Conservation (phyloP, 441 rosid genomes). For the Capsella rubella region DNA sequence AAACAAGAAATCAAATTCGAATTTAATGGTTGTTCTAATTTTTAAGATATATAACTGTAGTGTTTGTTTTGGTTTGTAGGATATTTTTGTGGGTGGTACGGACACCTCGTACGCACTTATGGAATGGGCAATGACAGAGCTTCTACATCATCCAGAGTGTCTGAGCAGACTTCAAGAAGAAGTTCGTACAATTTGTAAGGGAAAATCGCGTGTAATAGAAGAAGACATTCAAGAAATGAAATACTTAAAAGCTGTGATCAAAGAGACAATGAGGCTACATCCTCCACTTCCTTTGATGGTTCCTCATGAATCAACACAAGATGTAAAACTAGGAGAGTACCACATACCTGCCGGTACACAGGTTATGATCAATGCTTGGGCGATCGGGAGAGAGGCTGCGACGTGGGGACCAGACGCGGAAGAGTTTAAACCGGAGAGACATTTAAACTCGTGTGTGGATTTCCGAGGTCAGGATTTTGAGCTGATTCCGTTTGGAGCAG, state of each 20-base stretch:
- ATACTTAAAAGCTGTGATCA: constrained; percentile 40
- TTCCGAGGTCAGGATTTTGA: constrained; percentile 28
- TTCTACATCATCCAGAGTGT: constrained; percentile 28
- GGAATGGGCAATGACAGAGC: constrained; percentile 47
- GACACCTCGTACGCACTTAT: constrained; percentile 34
- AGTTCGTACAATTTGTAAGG: constrained; percentile 18
- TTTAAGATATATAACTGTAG: background rate
- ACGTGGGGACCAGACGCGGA: constrained; percentile 32
- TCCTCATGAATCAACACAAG: constrained; percentile 33
- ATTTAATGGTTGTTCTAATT: background rate
- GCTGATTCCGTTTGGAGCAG: constrained; percentile 41
- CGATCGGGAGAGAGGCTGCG: constrained; percentile 36
- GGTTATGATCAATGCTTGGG: constrained; percentile 33
- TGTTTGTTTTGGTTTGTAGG: constrained; percentile 24
- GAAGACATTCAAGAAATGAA: constrained; percentile 30
- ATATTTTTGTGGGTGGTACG: constrained; percentile 39
- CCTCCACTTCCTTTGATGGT: constrained; percentile 37
- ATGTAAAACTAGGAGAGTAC: constrained; percentile 21
- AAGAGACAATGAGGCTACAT: constrained; percentile 36
- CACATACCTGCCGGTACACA: constrained; percentile 28
- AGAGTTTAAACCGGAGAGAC: constrained; percentile 40
- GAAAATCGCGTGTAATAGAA: constrained; percentile 20
- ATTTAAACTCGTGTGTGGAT: constrained; percentile 23
- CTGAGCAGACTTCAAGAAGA: constrained; percentile 26
- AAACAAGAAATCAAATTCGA: background rate